These are phyloP conservation scores for Fusarium concolor DNA, from an alignment of 2,329 filamentous ascomycete species.

Conservation along the genomic window DNA sequence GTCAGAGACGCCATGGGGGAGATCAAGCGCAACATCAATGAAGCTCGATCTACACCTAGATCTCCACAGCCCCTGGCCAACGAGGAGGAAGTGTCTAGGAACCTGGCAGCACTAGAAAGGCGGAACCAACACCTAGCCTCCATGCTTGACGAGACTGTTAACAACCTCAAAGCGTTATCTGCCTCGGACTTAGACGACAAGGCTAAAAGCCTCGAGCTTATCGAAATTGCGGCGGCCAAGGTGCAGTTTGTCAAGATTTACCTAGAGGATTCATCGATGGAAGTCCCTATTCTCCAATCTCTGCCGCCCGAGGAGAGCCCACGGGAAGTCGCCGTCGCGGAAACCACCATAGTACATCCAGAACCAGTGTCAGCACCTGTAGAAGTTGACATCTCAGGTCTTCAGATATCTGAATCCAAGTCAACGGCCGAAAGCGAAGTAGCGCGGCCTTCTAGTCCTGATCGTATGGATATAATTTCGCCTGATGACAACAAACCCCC, in stretches of 20 bases:
- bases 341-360: constrained; percentile 23
- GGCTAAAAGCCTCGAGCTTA: constrained; percentile 61
- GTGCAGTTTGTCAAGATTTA: constrained; percentile 73
- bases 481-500: constrained; percentile 29
- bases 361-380: constrained; percentile 20
- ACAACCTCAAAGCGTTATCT: constrained; percentile 71
- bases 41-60: constrained; percentile 59
- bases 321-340: constrained; percentile 24
- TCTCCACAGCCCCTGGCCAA: constrained; percentile 52
- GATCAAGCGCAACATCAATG: constrained; percentile 80
- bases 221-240: constrained; percentile 71
- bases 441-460: constrained; percentile 14
- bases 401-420: constrained; percentile 35
- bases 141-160: constrained; percentile 75
- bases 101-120: constrained; percentile 66
- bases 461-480: constrained; percentile 35
- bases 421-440: constrained; percentile 3
- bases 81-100: constrained; percentile 50
- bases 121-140: constrained; percentile 74
- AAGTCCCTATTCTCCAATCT: constrained; percentile 54
- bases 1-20: constrained; percentile 85
- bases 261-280: constrained; percentile 67
- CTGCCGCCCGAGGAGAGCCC: constrained; percentile 27
- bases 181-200: constrained; percentile 62
- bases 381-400: constrained; percentile 34